These are phyloP conservation scores for Lactuca sativa DNA, from an alignment of 129 eudicot genomes.

Conservation along the genomic window DNA sequence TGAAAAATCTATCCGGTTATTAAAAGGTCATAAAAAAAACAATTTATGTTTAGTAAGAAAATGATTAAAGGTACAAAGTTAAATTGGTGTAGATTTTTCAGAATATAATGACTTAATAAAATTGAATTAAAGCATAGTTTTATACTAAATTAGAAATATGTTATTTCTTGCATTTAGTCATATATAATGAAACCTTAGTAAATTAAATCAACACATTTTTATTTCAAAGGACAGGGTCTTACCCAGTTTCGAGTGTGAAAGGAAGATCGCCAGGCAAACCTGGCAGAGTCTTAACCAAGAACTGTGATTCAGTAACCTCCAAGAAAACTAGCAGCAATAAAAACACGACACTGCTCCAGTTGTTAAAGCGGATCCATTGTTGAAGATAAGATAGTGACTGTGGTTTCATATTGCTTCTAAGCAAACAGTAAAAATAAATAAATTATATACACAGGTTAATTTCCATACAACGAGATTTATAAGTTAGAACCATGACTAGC, in stretches of 20 bases:
- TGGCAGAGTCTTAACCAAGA: conserved; percentile 20
- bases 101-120: too few species aligned
- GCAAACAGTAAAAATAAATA: neutral
- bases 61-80: too few species aligned
- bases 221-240: neutral
- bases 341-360: neutral
- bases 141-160: too few species aligned
- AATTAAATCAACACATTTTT: too few species aligned
- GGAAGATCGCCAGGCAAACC: conserved; percentile 13
- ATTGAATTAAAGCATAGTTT: too few species aligned
- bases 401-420: neutral
- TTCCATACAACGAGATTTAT: neutral
- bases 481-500: neutral
- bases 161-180: too few species aligned
- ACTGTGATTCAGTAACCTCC: conserved; percentile 4
- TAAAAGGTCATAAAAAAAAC: too few species aligned
- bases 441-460: neutral
- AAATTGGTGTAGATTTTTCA: too few species aligned
- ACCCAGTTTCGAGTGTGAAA: neutral
- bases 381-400: neutral
- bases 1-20: too few species aligned
- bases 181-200: too few species aligned
- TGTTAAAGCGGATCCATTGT: neutral
- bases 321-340: neutral
- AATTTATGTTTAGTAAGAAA: too few species aligned